Percentiles rank a stretch among this genome's conserved stretches.
Conservation (phyloP, 2,329 filamentous ascomycete genomes). For the Fusarium anthophilum region DNA sequence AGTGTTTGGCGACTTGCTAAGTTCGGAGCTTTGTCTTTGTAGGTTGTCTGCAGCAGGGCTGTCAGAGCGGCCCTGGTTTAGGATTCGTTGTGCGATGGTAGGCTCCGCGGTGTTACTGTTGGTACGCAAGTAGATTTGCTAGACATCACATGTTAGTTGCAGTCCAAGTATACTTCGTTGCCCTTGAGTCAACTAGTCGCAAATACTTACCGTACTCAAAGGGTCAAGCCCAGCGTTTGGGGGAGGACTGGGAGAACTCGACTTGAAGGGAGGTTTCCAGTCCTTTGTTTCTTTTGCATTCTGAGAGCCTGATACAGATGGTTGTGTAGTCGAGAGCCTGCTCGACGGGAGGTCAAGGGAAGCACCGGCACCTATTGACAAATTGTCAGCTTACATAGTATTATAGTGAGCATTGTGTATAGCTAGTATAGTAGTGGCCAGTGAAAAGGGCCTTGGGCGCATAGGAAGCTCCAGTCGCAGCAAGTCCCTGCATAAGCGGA, state of each 20-base stretch:
- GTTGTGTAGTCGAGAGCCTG: conserved; percentile 42
- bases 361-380: conserved; percentile 33
- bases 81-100: conserved; percentile 65
- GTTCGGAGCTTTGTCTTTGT: conserved; percentile 54
- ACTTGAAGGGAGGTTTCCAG: conserved; percentile 41
- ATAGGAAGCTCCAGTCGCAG: conserved; percentile 10
- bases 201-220: conserved; percentile 48
- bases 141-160: conserved; percentile 5
- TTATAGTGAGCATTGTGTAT: background rate
- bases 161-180: background rate
- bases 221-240: conserved; percentile 49
- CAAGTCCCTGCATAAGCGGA: conserved; percentile 24
- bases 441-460: background rate
- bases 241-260: conserved; percentile 38
- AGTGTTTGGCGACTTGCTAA: conserved; percentile 49
- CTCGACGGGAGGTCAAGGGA: conserved; percentile 38
- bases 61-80: conserved; percentile 62
- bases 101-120: conserved; percentile 48
- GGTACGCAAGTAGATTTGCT: conserved; percentile 54
- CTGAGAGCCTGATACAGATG: conserved; percentile 68
- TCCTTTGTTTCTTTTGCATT: conserved; percentile 49
- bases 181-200: background rate
- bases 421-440: conserved; percentile 3
- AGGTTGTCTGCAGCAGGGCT: conserved; percentile 56
- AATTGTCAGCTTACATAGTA: conserved; percentile 42